These are phyloP conservation scores for Leucosporidium creatinivorum DNA, from an alignment of 768 basidiomycete species.

Conservation along the genomic window DNA sequence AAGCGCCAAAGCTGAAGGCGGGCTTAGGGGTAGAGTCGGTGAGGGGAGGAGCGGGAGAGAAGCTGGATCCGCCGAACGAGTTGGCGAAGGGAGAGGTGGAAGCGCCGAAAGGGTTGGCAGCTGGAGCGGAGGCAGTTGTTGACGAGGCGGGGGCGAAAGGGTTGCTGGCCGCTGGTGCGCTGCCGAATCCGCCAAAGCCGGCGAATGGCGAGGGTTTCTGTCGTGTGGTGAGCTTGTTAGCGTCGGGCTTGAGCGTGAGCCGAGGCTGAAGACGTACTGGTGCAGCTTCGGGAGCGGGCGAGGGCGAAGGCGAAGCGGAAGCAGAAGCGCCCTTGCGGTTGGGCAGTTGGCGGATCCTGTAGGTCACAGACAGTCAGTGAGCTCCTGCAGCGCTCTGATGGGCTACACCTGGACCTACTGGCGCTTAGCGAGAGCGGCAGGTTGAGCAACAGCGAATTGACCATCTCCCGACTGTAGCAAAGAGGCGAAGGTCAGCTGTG, in stretches of 20 bases:
- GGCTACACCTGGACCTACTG: slow-evolving; percentile 7
- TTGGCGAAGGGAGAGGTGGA: background rate
- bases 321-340: slow-evolving; percentile 13
- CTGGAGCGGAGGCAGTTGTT: background rate
- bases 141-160: background rate
- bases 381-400: background rate
- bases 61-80: background rate
- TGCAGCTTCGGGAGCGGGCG: background rate
- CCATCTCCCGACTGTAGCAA: background rate
- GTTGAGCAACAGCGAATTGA: slow-evolving; percentile 19
- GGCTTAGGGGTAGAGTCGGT: background rate
- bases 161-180: background rate
- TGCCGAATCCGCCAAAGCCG: background rate
- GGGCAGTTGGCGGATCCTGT: background rate
- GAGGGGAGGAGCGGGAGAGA: background rate
- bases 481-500: background rate
- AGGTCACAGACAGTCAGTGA: background rate
- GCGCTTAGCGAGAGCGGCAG: background rate
- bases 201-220: slow-evolving; percentile 17
- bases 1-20: background rate
- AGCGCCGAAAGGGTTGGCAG: background rate
- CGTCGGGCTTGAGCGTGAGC: background rate
- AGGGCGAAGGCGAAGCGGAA: background rate
- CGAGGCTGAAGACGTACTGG: background rate
- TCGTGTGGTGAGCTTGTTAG: background rate